These are phyloP conservation scores for Trichoderma endophyticum DNA, from an alignment of 2,329 filamentous ascomycete species.

Conservation along the genomic window DNA sequence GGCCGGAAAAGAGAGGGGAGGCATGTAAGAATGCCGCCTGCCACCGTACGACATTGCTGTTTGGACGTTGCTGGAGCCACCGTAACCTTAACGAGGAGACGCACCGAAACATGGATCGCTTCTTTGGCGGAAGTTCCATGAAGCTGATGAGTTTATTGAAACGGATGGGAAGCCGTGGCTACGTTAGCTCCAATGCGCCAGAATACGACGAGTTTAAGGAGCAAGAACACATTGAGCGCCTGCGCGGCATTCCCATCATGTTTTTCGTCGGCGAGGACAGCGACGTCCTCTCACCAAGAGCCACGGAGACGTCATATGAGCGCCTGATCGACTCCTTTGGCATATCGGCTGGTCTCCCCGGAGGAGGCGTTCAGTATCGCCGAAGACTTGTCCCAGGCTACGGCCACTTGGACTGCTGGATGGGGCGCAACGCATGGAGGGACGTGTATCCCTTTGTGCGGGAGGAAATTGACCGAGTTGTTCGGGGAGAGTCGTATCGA, in stretches of 20 bases:
- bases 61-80: slow-evolving; percentile 62
- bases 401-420: slow-evolving; percentile 61
- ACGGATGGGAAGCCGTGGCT: slow-evolving; percentile 49
- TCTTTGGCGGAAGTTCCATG: slow-evolving; percentile 63
- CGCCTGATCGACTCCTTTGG: slow-evolving; percentile 52
- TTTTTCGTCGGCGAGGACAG: slow-evolving; percentile 56
- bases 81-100: slow-evolving; percentile 63
- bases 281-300: slow-evolving; percentile 51
- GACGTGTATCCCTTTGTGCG: slow-evolving; percentile 58
- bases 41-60: slow-evolving; percentile 58
- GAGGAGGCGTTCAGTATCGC: slow-evolving; percentile 43
- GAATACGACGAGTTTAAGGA: slow-evolving; percentile 47
- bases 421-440: slow-evolving; percentile 56
- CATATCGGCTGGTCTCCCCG: slow-evolving; percentile 25
- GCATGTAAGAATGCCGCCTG: slow-evolving; percentile 60
- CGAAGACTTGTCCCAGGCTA: slow-evolving; percentile 54
- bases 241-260: slow-evolving; percentile 53
- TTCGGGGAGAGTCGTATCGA: slow-evolving; percentile 19
- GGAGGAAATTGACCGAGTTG: slow-evolving; percentile 53
- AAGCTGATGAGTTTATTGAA: slow-evolving; percentile 54
- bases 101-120: slow-evolving; percentile 57
- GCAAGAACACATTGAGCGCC: slow-evolving; percentile 46
- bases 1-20: slow-evolving; percentile 53
- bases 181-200: slow-evolving; percentile 52
- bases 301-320: slow-evolving; percentile 53